Evolutionary conservation across 208 protist species (phyloP).

Genomic region (Trypanosoma rangeli): DNA sequence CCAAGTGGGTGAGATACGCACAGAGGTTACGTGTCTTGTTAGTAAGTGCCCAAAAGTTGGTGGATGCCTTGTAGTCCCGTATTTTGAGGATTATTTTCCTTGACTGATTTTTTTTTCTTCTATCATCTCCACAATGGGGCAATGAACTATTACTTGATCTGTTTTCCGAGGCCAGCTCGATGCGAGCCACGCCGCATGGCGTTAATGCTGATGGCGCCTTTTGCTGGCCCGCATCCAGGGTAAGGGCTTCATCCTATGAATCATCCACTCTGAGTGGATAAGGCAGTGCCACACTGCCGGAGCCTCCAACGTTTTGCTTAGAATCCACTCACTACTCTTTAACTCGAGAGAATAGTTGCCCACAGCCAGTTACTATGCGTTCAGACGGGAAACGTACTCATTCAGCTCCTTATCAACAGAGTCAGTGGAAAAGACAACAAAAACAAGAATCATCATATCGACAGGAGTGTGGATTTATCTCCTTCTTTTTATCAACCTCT

Average conservation of each 20-base stretch:
- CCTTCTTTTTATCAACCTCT: not conserved
- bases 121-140: too few relatives aligned
- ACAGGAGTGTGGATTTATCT: not conserved
- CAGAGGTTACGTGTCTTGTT: not conserved
- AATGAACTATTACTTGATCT: not conserved
- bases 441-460: not conserved
- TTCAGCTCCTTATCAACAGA: not conserved
- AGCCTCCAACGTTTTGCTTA: not conserved
- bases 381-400: not conserved
- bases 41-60: not conserved
- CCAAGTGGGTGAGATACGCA: conserved; percentile 6
- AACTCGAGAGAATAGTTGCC: not conserved
- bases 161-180: not conserved
- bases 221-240: not conserved
- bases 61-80: not conserved
- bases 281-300: not conserved
- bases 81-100: conserved; percentile 1
- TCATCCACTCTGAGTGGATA: not conserved
- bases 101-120: not conserved
- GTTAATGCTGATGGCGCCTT: too few relatives aligned
- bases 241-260: not conserved
- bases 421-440: conserved; percentile 4
- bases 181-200: not conserved
- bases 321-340: not conserved
- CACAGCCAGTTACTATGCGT: not conserved